phyloP scores from a whole-genome alignment of 306 rosid genomes.

The Lathyrus aphaca region DNA sequence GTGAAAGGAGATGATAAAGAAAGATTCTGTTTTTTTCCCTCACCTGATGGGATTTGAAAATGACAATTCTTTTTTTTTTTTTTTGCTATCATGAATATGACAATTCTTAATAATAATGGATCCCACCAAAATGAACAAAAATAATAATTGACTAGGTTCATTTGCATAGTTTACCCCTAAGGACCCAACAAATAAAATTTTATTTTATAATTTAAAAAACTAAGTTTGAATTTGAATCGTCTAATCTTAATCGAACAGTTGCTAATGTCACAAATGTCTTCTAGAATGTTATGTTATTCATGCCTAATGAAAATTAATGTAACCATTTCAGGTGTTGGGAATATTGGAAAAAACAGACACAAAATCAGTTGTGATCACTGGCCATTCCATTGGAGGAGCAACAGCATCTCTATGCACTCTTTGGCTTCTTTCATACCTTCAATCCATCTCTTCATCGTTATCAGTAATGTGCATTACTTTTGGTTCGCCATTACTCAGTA shows the following conservation, averaged over 20 bases:
- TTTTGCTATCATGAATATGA: too few species aligned
- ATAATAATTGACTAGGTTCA: background rate
- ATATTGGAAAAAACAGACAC: slow-evolving; percentile 46
- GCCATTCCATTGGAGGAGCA: slow-evolving; percentile 90
- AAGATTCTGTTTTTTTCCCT: background rate
- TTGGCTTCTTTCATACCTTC: slow-evolving; percentile 70
- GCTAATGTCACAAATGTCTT: background rate
- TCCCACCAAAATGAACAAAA: slow-evolving; percentile 6
- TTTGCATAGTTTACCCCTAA: too few species aligned
- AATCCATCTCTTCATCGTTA: slow-evolving; percentile 41
- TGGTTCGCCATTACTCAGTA: slow-evolving; percentile 85
- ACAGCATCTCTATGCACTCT: slow-evolving; percentile 75
- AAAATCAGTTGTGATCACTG: slow-evolving; percentile 79
- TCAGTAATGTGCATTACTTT: slow-evolving; percentile 72
- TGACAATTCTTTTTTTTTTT: background rate
- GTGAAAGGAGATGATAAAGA: slow-evolving; percentile 1
- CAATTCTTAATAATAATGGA: background rate
- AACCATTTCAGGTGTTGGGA: slow-evolving; percentile 53
- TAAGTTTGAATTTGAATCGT: too few species aligned
- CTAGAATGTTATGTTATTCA: background rate
- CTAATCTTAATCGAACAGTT: too few species aligned
- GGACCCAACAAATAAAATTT: too few species aligned
- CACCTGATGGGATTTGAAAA: background rate
- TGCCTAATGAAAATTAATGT: slow-evolving; percentile 33
- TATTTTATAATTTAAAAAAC: too few species aligned